Evolutionary conservation across 2,329 filamentous ascomycete species (phyloP).

Genomic region (Fusarium globosum): DNA sequence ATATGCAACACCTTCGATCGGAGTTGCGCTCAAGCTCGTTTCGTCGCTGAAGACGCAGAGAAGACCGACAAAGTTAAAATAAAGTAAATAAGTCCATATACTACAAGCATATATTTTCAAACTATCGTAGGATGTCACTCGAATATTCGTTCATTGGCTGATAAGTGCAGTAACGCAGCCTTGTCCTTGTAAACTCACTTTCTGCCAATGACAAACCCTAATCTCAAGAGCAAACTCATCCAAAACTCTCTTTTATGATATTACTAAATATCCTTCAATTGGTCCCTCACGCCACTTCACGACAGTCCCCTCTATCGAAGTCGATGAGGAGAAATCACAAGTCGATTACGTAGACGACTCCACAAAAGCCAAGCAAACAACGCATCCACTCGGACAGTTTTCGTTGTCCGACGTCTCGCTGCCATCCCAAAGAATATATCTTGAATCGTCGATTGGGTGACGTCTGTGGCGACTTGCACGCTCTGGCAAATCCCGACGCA

Average conservation of each 20-base stretch:
- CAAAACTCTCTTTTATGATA: not conserved
- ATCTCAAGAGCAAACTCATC: rapidly evolving
- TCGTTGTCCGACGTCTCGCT: not conserved
- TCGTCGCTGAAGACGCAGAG: not conserved
- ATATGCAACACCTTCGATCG: too few species aligned
- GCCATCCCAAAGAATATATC: not conserved
- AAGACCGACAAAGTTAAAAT: not conserved
- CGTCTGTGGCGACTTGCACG: not conserved
- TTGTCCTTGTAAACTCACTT: not conserved
- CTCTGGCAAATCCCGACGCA: not conserved
- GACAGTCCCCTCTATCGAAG: not conserved
- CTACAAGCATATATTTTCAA: not conserved
- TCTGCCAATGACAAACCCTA: too few species aligned
- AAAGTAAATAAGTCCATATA: too few species aligned
- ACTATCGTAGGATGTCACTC: rapidly evolving
- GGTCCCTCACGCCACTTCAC: not conserved
- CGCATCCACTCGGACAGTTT: not conserved
- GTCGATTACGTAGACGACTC: not conserved
- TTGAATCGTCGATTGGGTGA: not conserved
- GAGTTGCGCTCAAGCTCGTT: not conserved
- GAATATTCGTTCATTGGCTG: not conserved
- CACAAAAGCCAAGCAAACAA: not conserved
- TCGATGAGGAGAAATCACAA: not conserved
- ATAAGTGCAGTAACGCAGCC: not conserved
- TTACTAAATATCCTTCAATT: not conserved